Evolutionary conservation across 2,329 filamentous ascomycete genomes (phyloP), one percentile per base, ranked within the genome.

Genomic region (Dactylellina haptotyla): DNA sequence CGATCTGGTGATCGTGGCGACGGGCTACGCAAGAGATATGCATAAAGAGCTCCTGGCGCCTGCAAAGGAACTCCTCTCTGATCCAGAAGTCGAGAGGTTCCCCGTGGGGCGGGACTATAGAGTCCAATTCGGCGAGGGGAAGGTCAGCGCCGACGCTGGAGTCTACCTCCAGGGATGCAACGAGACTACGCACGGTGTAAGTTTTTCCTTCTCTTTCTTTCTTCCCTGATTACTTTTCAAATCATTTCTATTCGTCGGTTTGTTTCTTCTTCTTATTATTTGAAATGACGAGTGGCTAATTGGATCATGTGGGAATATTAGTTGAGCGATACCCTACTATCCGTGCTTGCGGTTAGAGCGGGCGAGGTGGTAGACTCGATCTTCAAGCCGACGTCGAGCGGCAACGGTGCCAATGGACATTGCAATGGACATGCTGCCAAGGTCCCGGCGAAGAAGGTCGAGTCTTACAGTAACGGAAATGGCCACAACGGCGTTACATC

Each of bases 141-240:
- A 86, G 51, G 89, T 98, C 32, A 85, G 87, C n/a, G 79, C 85
- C 0, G 87, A 89, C 46, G 90, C 92, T 12, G 93, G 93, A 2
- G 85, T 98, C 69, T 98, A 91, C 90, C 84, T 98, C 77, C 95
- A 98, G 81, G 94, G 94, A 30, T 97, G 93, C 83, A 96, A 93
- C 80, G 93, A 98, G 83, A 88, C 85, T 75, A 96, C 93, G 32
- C 94, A 98, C 81, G 94, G 94, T 71, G 90, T 94, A 86, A 88
- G 90, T 88, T 16, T 6, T 32, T 16, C 23, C 23, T 39, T 53
- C 1, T 10, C 53, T 9, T 51, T 62, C 51, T 66, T 56, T 18
- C 20, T n/a, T 45, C 25, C 54, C 28, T 26, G n/a, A 25, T 6
- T n/a, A 39, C 18, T 4, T 8, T 23, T 18, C 30, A 58, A 39